Conservation (phyloP, 2,329 filamentous ascomycete species). For the Daldinia sp. region DNA sequence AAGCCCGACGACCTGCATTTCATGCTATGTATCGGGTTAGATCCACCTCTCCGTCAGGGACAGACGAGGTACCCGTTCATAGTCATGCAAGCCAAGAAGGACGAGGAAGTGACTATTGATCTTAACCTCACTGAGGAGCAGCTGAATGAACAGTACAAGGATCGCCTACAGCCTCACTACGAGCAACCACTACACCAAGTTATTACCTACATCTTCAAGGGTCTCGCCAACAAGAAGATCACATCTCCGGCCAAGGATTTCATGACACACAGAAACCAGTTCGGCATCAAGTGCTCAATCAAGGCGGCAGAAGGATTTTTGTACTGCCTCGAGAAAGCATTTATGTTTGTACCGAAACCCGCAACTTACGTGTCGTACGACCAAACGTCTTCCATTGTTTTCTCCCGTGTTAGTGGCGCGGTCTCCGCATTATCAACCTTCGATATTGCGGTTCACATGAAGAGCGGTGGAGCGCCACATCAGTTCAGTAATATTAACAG, state of each 20-base stretch:
- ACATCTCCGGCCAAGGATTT: constrained; percentile 96
- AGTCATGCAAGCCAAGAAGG: constrained; percentile 98
- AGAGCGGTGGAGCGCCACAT: constrained; percentile 85
- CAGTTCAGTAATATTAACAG: constrained; percentile 99
- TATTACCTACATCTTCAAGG: constrained; percentile 94
- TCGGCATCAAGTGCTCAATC: constrained; percentile 99
- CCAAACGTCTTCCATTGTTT: constrained; percentile 89
- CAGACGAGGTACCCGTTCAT: constrained; percentile 98
- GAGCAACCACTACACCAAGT: constrained; percentile 94
- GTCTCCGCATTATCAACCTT: constrained; percentile 95
- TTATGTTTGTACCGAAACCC: constrained; percentile 99
- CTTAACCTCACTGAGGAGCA: constrained; percentile 95
- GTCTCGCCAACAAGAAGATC: constrained; percentile 93
- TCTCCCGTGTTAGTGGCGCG: constrained; percentile 94
- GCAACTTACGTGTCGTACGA: constrained; percentile 98
- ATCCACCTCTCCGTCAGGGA: constrained; percentile 94
- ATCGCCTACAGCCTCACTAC: constrained; percentile 88
- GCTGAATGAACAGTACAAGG: constrained; percentile 86
- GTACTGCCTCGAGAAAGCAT: constrained; percentile 97
- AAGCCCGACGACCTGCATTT: constrained; percentile 99
- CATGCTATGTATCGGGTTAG: constrained; percentile 92
- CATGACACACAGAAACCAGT: constrained; percentile 90
- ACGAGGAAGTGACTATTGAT: constrained; percentile 96
- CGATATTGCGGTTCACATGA: constrained; percentile 93
- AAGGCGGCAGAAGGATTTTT: constrained; percentile 98